Evolutionary conservation across 2,329 filamentous ascomycete species (phyloP).

Genomic region (Parastagonospora nodorum): DNA sequence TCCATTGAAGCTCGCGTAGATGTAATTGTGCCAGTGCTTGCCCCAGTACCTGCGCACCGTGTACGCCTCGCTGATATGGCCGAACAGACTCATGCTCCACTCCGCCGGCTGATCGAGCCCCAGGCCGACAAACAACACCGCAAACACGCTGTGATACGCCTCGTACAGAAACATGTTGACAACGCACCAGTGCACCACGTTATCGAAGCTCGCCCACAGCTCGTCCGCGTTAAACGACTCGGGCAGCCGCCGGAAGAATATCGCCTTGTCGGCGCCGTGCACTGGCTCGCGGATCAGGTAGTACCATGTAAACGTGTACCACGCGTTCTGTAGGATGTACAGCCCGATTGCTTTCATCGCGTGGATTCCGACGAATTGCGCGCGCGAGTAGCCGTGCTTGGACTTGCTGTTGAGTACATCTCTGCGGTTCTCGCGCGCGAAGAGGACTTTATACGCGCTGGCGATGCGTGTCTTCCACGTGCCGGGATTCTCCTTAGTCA

Average conservation of each 20-base stretch:
- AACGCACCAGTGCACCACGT: slow-evolving; percentile 14
- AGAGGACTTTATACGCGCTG: slow-evolving; percentile 16
- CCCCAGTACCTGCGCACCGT: slow-evolving; percentile 24
- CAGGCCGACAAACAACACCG: slow-evolving; percentile 12
- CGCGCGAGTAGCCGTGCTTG: slow-evolving; percentile 1
- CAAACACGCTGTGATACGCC: slow-evolving; percentile 14
- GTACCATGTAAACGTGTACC: not conserved
- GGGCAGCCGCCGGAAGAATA: slow-evolving; percentile 11
- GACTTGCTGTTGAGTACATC: not conserved
- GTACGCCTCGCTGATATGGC: slow-evolving; percentile 3
- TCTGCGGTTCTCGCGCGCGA: slow-evolving; percentile 6
- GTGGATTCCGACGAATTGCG: slow-evolving; percentile 5
- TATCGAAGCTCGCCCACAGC: slow-evolving; percentile 3
- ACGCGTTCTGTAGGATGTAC: not conserved
- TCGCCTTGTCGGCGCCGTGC: not conserved
- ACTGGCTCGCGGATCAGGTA: not conserved
- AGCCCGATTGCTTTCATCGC: not conserved
- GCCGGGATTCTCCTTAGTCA: slow-evolving; percentile 2
- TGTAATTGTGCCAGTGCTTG: slow-evolving; percentile 27
- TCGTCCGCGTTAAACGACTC: slow-evolving; percentile 2
- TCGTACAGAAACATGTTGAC: slow-evolving; percentile 19
- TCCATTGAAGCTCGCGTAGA: slow-evolving; percentile 16
- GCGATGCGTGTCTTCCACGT: slow-evolving; percentile 1
- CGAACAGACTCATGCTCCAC: slow-evolving; percentile 19
- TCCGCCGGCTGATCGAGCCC: slow-evolving; percentile 9